These are phyloP conservation scores for Dalechampia spathulata DNA, from an alignment of 441 rosid genomes.

Conservation along the genomic window DNA sequence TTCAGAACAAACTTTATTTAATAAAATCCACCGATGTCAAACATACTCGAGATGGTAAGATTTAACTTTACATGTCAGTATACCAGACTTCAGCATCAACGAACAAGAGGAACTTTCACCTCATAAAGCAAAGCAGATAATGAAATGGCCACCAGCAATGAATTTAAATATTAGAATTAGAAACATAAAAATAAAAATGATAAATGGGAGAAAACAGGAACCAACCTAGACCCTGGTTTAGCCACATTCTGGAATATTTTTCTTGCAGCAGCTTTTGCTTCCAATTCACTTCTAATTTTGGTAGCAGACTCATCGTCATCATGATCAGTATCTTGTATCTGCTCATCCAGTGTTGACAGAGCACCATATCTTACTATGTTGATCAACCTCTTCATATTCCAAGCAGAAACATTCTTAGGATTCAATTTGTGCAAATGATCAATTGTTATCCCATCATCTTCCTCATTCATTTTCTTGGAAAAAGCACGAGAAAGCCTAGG, in stretches of 20 bases:
- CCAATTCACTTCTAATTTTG: constrained; percentile 60
- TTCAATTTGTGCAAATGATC: constrained; percentile 42
- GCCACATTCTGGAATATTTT: constrained; percentile 72
- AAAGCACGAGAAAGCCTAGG: constrained; percentile 26
- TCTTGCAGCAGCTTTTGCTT: constrained; percentile 79
- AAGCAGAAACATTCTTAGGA: constrained; percentile 45
- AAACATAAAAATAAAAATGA: no score
- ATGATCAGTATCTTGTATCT: constrained; percentile 35
- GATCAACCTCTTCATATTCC: constrained; percentile 52
- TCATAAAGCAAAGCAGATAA: background rate
- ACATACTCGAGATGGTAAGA: background rate
- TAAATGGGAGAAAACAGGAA: background rate
- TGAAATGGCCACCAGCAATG: background rate
- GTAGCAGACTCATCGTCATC: constrained; percentile 55
- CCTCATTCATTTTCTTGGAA: constrained; percentile 25
- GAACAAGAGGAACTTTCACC: background rate
- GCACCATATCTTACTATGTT: constrained; percentile 35
- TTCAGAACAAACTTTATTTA: background rate
- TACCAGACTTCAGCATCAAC: background rate
- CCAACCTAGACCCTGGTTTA: constrained; percentile 50
- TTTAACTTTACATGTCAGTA: background rate
- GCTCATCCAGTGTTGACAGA: constrained; percentile 48
- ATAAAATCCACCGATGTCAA: background rate
- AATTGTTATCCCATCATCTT: constrained; percentile 39
- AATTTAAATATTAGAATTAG: no score